Base-by-base conservation (phyloP, 2,329 filamentous ascomycete species). In the Cladosporium phlei region DNA sequence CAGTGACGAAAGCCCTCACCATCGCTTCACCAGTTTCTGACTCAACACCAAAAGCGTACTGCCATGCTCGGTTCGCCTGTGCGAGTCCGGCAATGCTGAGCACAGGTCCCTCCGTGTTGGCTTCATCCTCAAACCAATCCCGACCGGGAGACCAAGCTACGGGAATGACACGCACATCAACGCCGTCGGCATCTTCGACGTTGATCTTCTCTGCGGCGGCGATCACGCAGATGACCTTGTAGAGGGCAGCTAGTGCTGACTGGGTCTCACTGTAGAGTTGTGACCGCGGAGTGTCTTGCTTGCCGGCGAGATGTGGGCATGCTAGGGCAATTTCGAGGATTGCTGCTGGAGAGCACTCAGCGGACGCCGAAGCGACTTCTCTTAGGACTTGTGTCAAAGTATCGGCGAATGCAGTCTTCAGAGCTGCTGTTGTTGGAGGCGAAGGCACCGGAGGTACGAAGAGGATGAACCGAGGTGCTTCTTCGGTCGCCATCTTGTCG, bases 161-260 rank as follows among this genome's bases (percentile, higher is more conserved):
- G 24, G 94, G 74, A 21, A 95, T 60, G 12, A 95, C 70, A 4
- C 88, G 80, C 1, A 80, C 76, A 66, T 96, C 88, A 12, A 95
- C 78, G 19, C 86, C 85, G 35, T 82, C 81, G 0, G 80, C 75
- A 27, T 80, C 79, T 70, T 78, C 72, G 67, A 87, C 63, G 66
- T 86, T 69, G 65, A 83, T 69, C 70, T 70, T 71, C 38, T 79
- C 71, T 54, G 80, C 75, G 10, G 82, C 79, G 52, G 85, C 88
- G n/a, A 88, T 72, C 35, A 82, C 70, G 25, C 84, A 84, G 47
- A 93, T 72, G 39, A 96, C 75, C 58, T 82, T 82, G 73, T 97
- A 97, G 19, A 94, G 63, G 20, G 79, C 78, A 2, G 86, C 85
- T 17, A 96, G 69, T 4, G 91, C 72, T n/a, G 76, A 73, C 65